A percentile compares a stretch with the other conserved stretches of the same genome.
phyloP scores from a whole-genome alignment of 495 filamentous ascomycete species.

The Penicillium desertorum region DNA sequence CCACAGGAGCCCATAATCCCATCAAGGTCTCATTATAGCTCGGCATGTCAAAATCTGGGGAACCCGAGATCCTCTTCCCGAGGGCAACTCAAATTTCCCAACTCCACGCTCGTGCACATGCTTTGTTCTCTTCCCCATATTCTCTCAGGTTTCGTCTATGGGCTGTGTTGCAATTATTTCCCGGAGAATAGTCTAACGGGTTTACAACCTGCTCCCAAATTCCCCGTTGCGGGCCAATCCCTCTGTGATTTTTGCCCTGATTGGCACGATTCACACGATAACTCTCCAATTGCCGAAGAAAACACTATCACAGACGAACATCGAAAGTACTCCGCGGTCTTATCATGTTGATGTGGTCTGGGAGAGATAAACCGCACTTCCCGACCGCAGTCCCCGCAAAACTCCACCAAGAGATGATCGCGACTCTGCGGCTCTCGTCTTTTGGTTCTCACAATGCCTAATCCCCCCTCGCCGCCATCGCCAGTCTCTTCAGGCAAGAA shows the following conservation, averaged over 20 bases:
- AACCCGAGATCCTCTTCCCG: constrained; percentile 25
- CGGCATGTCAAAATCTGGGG: constrained; percentile 19
- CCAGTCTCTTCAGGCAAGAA: constrained; percentile 44
- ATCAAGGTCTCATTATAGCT: not conserved
- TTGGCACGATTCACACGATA: not conserved
- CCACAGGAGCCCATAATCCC: not conserved
- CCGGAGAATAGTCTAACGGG: constrained; percentile 21
- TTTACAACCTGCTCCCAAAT: constrained; percentile 7
- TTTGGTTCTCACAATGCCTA: constrained; percentile 40
- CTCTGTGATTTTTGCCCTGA: not conserved
- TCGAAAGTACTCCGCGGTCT: constrained; percentile 15
- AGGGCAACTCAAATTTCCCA: constrained; percentile 29
- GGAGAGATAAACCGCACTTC: constrained; percentile 23
- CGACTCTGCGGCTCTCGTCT: constrained; percentile 29
- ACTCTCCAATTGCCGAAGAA: constrained; percentile 12
- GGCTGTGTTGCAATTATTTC: not conserved
- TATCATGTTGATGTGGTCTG: constrained; percentile 38
- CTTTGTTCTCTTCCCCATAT: constrained; percentile 15
- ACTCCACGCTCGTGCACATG: constrained; percentile 15
- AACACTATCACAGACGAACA: not conserved
- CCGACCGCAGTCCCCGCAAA: constrained; percentile 32
- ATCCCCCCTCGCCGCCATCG: constrained; percentile 36
- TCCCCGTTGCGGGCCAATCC: constrained; percentile 2
- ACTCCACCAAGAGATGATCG: constrained; percentile 41
- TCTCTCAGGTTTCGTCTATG: not conserved